Conservation (phyloP, 345 rosid species). For the Odontarrhena argentea region DNA sequence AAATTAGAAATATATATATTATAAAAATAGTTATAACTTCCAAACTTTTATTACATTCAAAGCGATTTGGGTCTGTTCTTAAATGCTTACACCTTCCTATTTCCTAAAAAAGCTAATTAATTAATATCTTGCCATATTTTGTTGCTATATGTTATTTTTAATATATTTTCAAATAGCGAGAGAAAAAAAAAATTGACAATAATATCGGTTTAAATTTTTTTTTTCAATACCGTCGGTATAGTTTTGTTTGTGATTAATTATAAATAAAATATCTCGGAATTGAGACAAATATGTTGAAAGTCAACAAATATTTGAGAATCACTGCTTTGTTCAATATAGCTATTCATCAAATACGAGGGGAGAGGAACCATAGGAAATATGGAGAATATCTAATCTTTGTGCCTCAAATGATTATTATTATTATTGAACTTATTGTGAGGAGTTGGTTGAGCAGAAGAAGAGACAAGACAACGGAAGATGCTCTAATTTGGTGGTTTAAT, state of each 20-base stretch:
- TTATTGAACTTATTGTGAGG: no score
- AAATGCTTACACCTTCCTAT: constrained; percentile 39
- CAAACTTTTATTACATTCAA: constrained; percentile 25
- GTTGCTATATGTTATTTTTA: neutral
- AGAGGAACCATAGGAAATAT: no score
- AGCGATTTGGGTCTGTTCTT: constrained; percentile 33
- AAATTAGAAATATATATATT: neutral
- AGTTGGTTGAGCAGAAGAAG: no score
- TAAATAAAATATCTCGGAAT: constrained; percentile 22
- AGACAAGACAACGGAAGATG: no score
- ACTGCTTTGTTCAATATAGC: no score
- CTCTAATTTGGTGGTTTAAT: no score
- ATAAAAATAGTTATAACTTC: neutral
- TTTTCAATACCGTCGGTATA: constrained; percentile 13
- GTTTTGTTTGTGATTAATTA: constrained; percentile 3
- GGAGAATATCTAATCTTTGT: no score
- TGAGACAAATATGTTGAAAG: constrained; percentile 22
- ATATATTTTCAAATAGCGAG: neutral
- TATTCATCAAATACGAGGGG: no score
- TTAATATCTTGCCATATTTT: constrained; percentile 24
- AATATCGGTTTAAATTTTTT: no score
- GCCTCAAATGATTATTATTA: no score
- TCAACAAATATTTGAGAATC: neutral
- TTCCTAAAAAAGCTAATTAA: constrained; percentile 31
- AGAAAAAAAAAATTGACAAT: neutral